Evolutionary conservation across 495 filamentous ascomycete genomes (phyloP), one percentile per base, ranked within the genome.

Genomic region (Sordaria brevicollis): DNA sequence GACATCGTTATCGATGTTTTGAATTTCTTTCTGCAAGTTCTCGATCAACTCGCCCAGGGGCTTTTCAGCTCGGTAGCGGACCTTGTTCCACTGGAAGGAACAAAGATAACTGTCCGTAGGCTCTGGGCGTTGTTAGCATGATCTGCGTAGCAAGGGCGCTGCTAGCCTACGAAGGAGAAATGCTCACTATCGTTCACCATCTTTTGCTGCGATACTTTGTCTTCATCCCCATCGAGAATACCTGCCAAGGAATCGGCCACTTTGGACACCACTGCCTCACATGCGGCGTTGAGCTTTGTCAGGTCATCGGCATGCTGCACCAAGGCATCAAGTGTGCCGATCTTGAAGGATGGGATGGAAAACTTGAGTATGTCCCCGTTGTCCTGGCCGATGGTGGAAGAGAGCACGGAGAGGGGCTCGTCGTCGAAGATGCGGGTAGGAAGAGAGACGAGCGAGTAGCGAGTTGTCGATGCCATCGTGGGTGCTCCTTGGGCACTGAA

Each of bases 251-350:
- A 91, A 76, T 99, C 95, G 70, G 88, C 89, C 41, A 98, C 91
- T 81, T 97, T 97, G 65, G 83, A 85, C 43, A 96, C 93, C 10
- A 97, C 92, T 57, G 84, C 88, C 81, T 94, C 90, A 74, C 93
- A 97, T 35, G 86, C 85, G 13, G 82, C 75, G 70, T 93, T 90
- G 35, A 99, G 88, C 87, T 98, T 99, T 37, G 90, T 86, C 49
- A 99, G 83, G 76, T 97, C 94, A 77, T 99, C 95, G 39, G 95
- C 95, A 77, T 99, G 94, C 81, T 96, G 92, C 33, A 99, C 93
- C n/a, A 99, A 83, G 49, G 91, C 92, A 80, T 99, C 95, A 65
- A 99, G 85, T 1, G 95, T 97, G 67, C 95, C 95, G 79, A 99
- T 96, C 83, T 98, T 99, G 85, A 99, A 96, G 43, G 91, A 90